Conservation (phyloP, 345 rosid genomes). For the Syzygium aromaticum region DNA sequence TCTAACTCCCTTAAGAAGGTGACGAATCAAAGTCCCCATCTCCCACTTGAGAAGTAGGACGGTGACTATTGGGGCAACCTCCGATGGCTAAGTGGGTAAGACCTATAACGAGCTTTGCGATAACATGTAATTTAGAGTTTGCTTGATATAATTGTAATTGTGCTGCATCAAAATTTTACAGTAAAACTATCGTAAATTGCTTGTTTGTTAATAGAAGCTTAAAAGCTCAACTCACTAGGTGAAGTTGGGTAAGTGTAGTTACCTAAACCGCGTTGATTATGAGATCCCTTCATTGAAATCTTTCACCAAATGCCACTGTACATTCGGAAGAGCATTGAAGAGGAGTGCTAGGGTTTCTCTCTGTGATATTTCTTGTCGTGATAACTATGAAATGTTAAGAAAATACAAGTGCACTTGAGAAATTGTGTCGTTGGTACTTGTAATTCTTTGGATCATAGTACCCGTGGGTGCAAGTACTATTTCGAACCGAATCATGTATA, state of each 20-base stretch:
- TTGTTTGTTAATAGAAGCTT: background rate
- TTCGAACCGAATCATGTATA: background rate
- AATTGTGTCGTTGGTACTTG: fast-evolving
- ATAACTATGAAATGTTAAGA: background rate
- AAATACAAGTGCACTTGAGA: background rate
- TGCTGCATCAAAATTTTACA: background rate
- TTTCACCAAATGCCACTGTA: background rate
- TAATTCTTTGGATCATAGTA: background rate
- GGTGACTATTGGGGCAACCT: too few relatives aligned
- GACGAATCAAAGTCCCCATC: too few relatives aligned
- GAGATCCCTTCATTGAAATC: background rate
- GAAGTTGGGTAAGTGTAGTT: background rate
- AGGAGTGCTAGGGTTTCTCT: background rate
- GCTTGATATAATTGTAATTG: background rate
- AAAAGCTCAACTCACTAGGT: background rate
- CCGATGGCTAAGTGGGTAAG: too few relatives aligned
- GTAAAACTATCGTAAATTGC: background rate
- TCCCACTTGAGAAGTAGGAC: too few relatives aligned
- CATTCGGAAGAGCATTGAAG: background rate
- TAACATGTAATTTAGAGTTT: background rate
- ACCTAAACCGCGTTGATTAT: background rate
- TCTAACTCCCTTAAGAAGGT: too few relatives aligned
- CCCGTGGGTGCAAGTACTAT: background rate
- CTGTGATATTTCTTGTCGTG: background rate
- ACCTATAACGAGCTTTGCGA: background rate